Conservation (phyloP, 1,284 basidiomycete species). For the Puccinia triticina region DNA sequence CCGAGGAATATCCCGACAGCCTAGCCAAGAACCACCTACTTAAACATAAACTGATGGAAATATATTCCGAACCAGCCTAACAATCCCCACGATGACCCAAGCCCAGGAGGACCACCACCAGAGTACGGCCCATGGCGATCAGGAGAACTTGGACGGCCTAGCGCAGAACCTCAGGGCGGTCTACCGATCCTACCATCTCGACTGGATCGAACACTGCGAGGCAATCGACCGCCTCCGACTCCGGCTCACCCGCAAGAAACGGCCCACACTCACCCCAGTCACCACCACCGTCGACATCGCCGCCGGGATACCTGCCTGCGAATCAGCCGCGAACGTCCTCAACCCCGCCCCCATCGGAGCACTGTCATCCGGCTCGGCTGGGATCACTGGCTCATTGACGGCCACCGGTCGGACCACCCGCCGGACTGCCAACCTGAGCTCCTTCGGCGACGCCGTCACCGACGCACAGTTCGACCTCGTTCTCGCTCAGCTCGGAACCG, state of each 20-base stretch:
- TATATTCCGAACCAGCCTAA: no score
- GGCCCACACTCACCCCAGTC: constrained; percentile 19
- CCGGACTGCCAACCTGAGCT: constrained; percentile 42
- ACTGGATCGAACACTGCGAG: constrained; percentile 51
- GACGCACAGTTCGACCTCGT: constrained; percentile 51
- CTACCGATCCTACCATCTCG: constrained; percentile 39
- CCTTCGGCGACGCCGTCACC: constrained; percentile 51
- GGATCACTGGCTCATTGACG: constrained; percentile 23
- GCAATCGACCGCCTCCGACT: constrained; percentile 46
- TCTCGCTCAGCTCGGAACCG: constrained; percentile 49
- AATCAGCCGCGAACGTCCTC: neutral
- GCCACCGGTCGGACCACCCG: constrained; percentile 36
- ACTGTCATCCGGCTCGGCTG: neutral
- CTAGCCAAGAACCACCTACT: no score
- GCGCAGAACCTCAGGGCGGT: constrained; percentile 27
- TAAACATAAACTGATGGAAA: no score
- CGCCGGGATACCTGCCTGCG: neutral
- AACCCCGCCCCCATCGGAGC: neutral
- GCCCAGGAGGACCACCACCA: no score
- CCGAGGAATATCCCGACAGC: no score
- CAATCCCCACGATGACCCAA: no score
- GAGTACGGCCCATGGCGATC: neutral
- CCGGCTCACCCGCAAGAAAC: constrained; percentile 39
- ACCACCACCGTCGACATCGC: constrained; percentile 9
- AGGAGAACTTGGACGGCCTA: neutral